Percentiles rank a stretch among this genome's conserved stretches.
phyloP scores from a whole-genome alignment of 371 early-diverging fungal species.

The Mortierella sp. region DNA sequence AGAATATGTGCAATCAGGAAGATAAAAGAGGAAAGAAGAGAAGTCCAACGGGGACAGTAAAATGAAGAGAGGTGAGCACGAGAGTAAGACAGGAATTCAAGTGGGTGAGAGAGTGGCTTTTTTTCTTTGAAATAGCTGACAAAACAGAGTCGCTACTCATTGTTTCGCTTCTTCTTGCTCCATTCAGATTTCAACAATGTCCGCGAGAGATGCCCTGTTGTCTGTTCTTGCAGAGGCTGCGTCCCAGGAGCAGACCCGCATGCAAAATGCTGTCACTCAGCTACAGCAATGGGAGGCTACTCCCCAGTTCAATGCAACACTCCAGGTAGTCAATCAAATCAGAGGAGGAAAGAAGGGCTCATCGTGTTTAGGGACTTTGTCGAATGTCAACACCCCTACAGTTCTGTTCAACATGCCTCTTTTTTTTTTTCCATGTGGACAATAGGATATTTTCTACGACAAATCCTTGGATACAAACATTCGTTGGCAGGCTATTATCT shows the following conservation, averaged over 20 bases:
- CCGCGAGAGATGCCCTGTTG: conserved; percentile 68
- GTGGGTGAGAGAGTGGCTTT: conserved; percentile 10
- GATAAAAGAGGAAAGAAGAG: background rate
- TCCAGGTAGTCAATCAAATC: conserved; percentile 67
- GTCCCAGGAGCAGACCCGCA: conserved; percentile 74
- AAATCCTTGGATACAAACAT: conserved; percentile 68
- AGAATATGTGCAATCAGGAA: background rate
- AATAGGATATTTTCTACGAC: conserved; percentile 84
- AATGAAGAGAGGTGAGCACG: background rate
- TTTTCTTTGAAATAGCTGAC: conserved; percentile 7
- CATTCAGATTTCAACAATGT: conserved; percentile 56
- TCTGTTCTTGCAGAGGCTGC: conserved; percentile 73
- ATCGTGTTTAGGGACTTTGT: background rate
- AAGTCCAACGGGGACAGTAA: background rate
- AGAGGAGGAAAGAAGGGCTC: background rate
- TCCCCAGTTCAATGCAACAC: conserved; percentile 78
- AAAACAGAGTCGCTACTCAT: background rate
- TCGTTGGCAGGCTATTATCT: conserved; percentile 85
- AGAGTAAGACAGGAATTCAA: conserved; percentile 1
- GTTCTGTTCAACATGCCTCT: background rate
- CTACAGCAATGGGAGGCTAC: conserved; percentile 83
- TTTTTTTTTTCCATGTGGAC: background rate
- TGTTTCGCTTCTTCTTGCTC: too few species aligned
- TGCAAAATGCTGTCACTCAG: conserved; percentile 78
- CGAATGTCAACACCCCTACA: background rate